Evolutionary conservation across 2,329 filamentous ascomycete genomes (phyloP).

Genomic region (Periconia digitata): DNA sequence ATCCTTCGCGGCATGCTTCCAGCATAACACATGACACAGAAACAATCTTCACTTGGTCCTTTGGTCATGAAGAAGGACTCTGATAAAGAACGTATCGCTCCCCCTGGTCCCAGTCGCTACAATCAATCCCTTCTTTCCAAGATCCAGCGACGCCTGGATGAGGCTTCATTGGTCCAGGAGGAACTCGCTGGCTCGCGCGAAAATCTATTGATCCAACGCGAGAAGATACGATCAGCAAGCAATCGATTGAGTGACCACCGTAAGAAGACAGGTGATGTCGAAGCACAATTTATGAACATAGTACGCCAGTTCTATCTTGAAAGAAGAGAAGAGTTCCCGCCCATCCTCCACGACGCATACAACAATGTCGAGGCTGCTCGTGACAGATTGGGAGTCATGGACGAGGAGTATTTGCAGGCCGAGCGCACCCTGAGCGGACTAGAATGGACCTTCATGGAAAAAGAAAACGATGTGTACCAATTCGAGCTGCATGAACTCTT

Average conservation of each 20-base stretch:
- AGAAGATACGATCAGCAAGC: constrained; percentile 3
- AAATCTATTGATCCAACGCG: constrained; percentile 14
- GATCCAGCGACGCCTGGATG: background rate
- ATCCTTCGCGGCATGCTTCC: background rate
- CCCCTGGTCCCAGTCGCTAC: background rate
- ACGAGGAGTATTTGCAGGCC: constrained; percentile 18
- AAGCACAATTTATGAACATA: constrained; percentile 13
- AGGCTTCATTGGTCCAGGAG: constrained; percentile 5
- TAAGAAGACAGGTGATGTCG: constrained; percentile 9
- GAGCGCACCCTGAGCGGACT: constrained; percentile 15
- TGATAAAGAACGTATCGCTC: background rate
- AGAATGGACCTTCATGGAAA: constrained; percentile 22
- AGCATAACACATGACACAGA: background rate
- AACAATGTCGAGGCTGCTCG: constrained; percentile 9
- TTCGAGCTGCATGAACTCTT: constrained; percentile 11
- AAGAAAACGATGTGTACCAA: constrained; percentile 23
- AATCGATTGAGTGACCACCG: constrained; percentile 11
- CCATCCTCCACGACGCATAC: constrained; percentile 10
- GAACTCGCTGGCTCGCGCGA: constrained; percentile 5
- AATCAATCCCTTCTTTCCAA: background rate
- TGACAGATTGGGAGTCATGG: constrained; percentile 17
- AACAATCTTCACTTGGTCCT: background rate
- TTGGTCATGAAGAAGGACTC: background rate
- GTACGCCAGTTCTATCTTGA: constrained; percentile 11
- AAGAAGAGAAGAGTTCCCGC: constrained; percentile 2